Base-by-base conservation (phyloP, 2,329 filamentous ascomycete genomes). In the Diaporthe helianthi region DNA sequence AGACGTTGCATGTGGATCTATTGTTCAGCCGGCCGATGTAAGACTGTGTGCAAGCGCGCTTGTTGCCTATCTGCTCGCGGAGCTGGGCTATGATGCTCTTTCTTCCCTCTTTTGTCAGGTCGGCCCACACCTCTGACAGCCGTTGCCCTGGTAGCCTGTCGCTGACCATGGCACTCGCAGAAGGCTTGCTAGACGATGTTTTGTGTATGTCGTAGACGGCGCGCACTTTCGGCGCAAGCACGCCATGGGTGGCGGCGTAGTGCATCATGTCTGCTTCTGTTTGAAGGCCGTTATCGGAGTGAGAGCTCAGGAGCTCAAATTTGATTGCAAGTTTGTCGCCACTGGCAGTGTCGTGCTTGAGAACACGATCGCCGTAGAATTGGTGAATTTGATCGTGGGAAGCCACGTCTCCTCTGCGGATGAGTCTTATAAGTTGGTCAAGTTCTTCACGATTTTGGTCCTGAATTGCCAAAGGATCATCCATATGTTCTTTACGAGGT, bases 261-360 rank as follows among this genome's bases (percentile, higher is more conserved):
- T 71, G 55, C 66, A 71, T 71, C 69, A 71, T 67, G 33, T 72
- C 67, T 1, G 46, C 69, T 36, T 72, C 71, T 24, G 71, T 69
- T 22, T 51, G 63, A 13, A 31, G 36, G 31, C n/a, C 33, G 8
- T 24, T n/a, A 24, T 38, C 12, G 10, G 0, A 38, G n/a, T 9
- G 3, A 1, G 3, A 5, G 12, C 12, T 22, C 0, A 17, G 8
- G 2, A 5, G 13, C n/a, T 55, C 36, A 13, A 55, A 55, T 24
- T 55, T 55, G n/a, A 38, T 55, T 1, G 52, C 52, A 7, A 55
- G 33, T 22, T 38, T 10, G n/a, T 26, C 52, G 36, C 52, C 52
- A 15, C 31, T 4, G 8, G 52, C n/a, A 7, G n/a, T 55, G 3
- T 55, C 52, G 33, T 55, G 52, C 13, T 55, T 55, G 31, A 55